phyloP scores from a whole-genome alignment of 345 rosid genomes.

The Diplotaxis tenuifolia region DNA sequence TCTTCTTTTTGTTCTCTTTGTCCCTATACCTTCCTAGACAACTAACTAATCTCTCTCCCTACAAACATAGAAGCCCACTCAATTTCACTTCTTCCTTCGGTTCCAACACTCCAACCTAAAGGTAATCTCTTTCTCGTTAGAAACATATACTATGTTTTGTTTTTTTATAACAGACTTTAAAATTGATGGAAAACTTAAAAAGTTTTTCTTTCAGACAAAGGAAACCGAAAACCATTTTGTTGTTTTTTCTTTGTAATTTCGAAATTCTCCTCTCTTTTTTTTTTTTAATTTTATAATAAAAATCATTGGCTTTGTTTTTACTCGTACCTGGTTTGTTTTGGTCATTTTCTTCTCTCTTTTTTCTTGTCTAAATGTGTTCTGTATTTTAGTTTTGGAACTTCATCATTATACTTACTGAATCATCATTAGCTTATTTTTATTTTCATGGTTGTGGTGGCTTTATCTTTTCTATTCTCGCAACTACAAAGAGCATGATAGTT shows the following conservation, averaged over 20 bases:
- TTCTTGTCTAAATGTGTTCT: background rate
- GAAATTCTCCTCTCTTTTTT: background rate
- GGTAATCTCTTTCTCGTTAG: slow-evolving; percentile 5
- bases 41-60: slow-evolving; percentile 1
- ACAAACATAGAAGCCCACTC: slow-evolving; percentile 23
- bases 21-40: slow-evolving; percentile 38
- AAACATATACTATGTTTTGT: background rate
- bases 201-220: slow-evolving; percentile 59
- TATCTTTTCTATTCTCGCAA: slow-evolving; percentile 23
- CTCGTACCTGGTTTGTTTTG: no score
- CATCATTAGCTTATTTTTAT: slow-evolving; percentile 31
- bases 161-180: background rate
- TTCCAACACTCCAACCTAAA: slow-evolving; percentile 13
- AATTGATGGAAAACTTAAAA: no score
- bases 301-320: no score
- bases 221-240: slow-evolving; percentile 47
- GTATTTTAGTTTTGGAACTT: slow-evolving; percentile 5
- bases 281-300: slow-evolving; percentile 22
- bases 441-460: slow-evolving; percentile 16
- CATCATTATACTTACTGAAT: slow-evolving; percentile 32
- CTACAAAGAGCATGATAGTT: slow-evolving; percentile 34
- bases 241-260: background rate
- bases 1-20: slow-evolving; percentile 46
- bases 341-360: background rate
- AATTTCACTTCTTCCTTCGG: slow-evolving; percentile 33